Evolutionary conservation across 805 yeast genomes (phyloP).

Genomic region (Wickerhamiella sergipiensis): DNA sequence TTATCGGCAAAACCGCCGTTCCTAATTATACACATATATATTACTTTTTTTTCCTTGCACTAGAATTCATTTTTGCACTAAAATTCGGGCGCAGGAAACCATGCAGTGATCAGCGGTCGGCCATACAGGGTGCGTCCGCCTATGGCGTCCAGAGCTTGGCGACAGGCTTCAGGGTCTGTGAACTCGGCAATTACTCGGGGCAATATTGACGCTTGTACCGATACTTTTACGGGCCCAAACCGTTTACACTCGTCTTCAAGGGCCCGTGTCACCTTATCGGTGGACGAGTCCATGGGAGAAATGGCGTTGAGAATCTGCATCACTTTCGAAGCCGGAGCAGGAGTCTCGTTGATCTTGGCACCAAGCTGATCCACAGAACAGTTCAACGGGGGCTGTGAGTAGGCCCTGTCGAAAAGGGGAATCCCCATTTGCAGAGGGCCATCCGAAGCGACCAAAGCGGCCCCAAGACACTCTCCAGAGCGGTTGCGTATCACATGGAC

Average conservation of each 20-base stretch:
- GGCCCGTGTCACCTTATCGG: conserved; percentile 22
- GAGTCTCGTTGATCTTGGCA: background rate
- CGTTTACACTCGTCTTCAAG: conserved; percentile 33
- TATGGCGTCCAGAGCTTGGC: conserved; percentile 39
- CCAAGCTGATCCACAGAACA: background rate
- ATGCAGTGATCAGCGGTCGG: conserved; percentile 1
- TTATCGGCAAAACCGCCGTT: conserved; percentile 2
- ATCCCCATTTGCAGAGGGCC: background rate
- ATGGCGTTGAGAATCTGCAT: conserved; percentile 3
- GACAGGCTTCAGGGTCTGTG: conserved; percentile 36
- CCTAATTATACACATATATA: background rate
- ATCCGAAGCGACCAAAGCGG: background rate
- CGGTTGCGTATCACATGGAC: background rate
- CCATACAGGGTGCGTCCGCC: conserved; percentile 33
- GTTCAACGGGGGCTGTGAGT: background rate
- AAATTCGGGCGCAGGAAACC: background rate
- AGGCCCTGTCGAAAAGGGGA: background rate
- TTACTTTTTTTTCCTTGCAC: background rate
- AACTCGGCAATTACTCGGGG: conserved; percentile 52
- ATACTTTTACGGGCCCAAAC: conserved; percentile 19
- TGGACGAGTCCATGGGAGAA: background rate
- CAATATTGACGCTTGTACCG: conserved; percentile 44
- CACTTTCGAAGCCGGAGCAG: background rate
- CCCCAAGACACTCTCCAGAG: background rate
- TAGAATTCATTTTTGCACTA: too few species aligned